Evolutionary conservation across 1,284 basidiomycete species (phyloP).

Genomic region (Vanrija pseudolonga): DNA sequence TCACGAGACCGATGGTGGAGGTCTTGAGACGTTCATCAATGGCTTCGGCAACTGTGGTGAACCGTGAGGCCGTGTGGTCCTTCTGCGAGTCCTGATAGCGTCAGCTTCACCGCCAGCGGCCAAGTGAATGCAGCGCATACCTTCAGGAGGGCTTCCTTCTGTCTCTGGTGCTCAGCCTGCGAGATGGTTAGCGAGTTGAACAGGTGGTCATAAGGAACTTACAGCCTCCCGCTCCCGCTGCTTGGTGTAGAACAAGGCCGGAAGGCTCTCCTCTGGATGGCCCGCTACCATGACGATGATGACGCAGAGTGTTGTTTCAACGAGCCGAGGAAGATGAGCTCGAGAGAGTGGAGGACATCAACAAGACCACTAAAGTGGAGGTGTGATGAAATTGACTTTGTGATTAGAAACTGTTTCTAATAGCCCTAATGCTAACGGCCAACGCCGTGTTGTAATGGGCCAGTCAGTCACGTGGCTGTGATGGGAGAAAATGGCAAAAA

Average conservation of each 20-base stretch:
- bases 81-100: conserved; percentile 47
- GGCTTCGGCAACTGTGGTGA: conserved; percentile 89
- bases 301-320: no score
- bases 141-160: conserved; percentile 32
- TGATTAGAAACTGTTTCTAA: background rate
- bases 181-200: background rate
- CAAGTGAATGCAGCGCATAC: conserved; percentile 10
- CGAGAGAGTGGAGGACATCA: background rate
- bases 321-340: background rate
- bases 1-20: conserved; percentile 88
- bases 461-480: conserved; percentile 3
- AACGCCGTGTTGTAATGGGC: background rate
- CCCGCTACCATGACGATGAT: conserved; percentile 7
- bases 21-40: conserved; percentile 93
- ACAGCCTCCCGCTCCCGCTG: conserved; percentile 39
- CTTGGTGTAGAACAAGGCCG: conserved; percentile 25
- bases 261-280: conserved; percentile 26
- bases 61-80: conserved; percentile 77
- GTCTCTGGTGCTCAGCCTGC: conserved; percentile 37
- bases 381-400: background rate
- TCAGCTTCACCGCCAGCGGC: conserved; percentile 8
- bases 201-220: conserved; percentile 3
- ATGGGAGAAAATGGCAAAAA: conserved; percentile 8
- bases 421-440: background rate
- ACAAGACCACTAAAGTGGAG: background rate